Evolutionary conservation across 305 asterid species (phyloP).

Genomic region (Andrographis paniculata): DNA sequence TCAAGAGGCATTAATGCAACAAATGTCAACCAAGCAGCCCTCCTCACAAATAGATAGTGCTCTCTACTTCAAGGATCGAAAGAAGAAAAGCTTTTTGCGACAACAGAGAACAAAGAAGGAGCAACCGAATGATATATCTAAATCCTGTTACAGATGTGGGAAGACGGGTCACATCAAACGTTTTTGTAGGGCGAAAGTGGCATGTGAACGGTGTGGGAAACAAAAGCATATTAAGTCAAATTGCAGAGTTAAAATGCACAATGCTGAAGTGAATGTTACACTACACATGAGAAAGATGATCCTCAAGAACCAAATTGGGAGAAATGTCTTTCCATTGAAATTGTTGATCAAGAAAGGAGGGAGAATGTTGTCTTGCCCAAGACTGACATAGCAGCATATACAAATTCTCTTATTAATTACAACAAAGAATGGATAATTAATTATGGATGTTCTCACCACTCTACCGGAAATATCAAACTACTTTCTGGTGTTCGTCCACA

Average conservation of each 20-base stretch:
- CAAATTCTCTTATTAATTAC: too few relatives aligned
- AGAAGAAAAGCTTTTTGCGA: too few relatives aligned
- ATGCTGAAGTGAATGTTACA: neutral
- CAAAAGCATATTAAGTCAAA: neutral
- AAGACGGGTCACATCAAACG: neutral
- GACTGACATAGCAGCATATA: too few relatives aligned
- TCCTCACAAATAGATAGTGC: too few relatives aligned
- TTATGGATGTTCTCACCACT: constrained; percentile 1
- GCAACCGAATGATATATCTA: too few relatives aligned
- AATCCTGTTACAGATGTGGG: constrained; percentile 3
- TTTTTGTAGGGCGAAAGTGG: neutral
- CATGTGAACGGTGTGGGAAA: neutral
- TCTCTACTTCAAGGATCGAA: too few relatives aligned
- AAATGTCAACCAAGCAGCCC: too few relatives aligned
- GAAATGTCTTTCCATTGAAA: neutral
- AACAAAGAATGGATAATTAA: neutral
- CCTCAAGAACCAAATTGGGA: neutral
- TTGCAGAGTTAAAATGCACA: neutral
- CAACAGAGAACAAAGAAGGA: too few relatives aligned
- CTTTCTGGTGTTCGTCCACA: too few relatives aligned
- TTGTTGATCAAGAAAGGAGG: neutral
- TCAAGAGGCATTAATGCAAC: too few relatives aligned
- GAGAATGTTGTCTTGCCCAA: neutral
- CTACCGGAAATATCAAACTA: neutral
- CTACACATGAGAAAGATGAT: neutral